Conservation (phyloP, 2,329 filamentous ascomycete species). For the Xenoacremonium recifei region DNA sequence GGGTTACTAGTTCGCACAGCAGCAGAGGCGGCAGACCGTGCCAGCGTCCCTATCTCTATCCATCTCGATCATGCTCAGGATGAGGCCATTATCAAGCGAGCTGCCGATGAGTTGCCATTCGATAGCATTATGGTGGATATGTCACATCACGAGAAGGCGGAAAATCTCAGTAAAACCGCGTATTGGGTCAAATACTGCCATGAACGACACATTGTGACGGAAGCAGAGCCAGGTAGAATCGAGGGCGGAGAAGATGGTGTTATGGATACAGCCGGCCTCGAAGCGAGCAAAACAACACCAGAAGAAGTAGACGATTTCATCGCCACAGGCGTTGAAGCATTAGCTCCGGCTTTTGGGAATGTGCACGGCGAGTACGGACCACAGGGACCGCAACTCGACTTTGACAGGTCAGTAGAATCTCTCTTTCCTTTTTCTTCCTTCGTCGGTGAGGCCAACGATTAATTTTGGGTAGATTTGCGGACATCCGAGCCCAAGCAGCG, state of each 20-base stretch:
- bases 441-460: neutral
- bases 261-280: slow-evolving; percentile 50
- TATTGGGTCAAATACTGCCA: slow-evolving; percentile 5
- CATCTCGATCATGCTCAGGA: slow-evolving; percentile 66
- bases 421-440: neutral
- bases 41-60: slow-evolving; percentile 58
- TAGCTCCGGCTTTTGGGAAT: slow-evolving; percentile 75
- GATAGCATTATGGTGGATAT: slow-evolving; percentile 78
- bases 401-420: slow-evolving; percentile 13
- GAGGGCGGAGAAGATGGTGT: slow-evolving; percentile 64
- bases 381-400: slow-evolving; percentile 61
- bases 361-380: slow-evolving; percentile 73
- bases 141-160: slow-evolving; percentile 67
- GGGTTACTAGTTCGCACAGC: slow-evolving; percentile 46
- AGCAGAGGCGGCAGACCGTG: slow-evolving; percentile 52
- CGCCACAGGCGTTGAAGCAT: slow-evolving; percentile 68
- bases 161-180: slow-evolving; percentile 50
- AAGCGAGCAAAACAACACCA: slow-evolving; percentile 58
- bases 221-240: slow-evolving; percentile 11
- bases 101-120: slow-evolving; percentile 57
- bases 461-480: neutral
- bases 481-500: slow-evolving; percentile 26
- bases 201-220: slow-evolving; percentile 3
- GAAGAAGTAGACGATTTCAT: slow-evolving; percentile 70
- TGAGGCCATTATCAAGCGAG: slow-evolving; percentile 51